Conservation (phyloP, 2,329 filamentous ascomycete genomes). For the Arthrobotrys sphaeroides region DNA sequence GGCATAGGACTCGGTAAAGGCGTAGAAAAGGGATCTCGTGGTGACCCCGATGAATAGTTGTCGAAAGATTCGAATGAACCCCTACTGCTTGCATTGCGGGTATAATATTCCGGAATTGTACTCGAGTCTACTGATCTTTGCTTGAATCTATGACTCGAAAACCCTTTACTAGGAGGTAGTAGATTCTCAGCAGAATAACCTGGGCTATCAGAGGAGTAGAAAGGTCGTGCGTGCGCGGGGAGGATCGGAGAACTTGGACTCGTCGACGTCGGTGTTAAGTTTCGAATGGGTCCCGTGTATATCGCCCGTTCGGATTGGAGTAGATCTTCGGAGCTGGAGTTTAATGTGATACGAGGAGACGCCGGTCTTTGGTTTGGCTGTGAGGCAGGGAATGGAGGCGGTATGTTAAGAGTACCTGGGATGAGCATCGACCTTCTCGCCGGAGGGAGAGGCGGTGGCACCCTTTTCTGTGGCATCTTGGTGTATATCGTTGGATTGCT, state of each 20-base stretch:
- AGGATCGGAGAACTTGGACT: slow-evolving; percentile 42
- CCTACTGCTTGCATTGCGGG: slow-evolving; percentile 29
- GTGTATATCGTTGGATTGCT: no score
- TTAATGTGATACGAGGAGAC: slow-evolving; percentile 48
- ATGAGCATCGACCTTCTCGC: slow-evolving; percentile 40
- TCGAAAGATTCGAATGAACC: slow-evolving; percentile 45
- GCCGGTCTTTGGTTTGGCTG: slow-evolving; percentile 22
- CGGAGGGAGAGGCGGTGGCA: slow-evolving; percentile 45
- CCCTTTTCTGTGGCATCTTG: slow-evolving; percentile 39
- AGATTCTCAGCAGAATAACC: slow-evolving; percentile 34
- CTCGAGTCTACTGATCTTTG: slow-evolving; percentile 29
- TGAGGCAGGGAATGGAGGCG: slow-evolving; percentile 45
- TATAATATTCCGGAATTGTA: slow-evolving; percentile 37
- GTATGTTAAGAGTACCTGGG: slow-evolving; percentile 15
- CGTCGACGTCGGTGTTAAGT: slow-evolving; percentile 39
- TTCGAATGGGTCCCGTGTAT: slow-evolving; percentile 47
- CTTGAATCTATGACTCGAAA: slow-evolving; percentile 37
- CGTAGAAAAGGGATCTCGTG: slow-evolving; percentile 45
- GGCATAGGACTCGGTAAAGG: slow-evolving; percentile 34
- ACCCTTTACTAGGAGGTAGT: slow-evolving; percentile 29
- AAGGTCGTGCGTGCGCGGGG: slow-evolving; percentile 17
- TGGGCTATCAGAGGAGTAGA: slow-evolving; percentile 11
- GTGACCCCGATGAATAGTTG: background rate
- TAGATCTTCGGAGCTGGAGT: slow-evolving; percentile 41
- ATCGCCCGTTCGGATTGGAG: slow-evolving; percentile 30